phyloP scores from a whole-genome alignment of 78 protist species.

The Dictyostelium firmibasis region DNA sequence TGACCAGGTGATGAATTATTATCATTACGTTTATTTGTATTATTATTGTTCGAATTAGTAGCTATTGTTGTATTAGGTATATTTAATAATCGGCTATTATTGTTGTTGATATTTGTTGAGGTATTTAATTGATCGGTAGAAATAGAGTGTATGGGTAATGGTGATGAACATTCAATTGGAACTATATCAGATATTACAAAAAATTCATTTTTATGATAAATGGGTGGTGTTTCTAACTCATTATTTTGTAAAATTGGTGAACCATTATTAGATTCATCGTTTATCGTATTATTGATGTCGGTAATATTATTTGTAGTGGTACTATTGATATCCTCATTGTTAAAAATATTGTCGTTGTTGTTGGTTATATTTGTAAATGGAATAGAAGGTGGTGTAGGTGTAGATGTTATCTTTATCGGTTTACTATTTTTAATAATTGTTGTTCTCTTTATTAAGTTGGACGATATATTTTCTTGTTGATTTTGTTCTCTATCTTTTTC shows the following conservation, averaged over 20 bases:
- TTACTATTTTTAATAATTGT: not conserved
- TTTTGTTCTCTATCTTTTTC: not conserved
- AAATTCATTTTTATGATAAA: not conserved
- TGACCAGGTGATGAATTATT: not conserved
- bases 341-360: not conserved
- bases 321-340: not conserved
- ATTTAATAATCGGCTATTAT: not conserved
- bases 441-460: not conserved
- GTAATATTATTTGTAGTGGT: not conserved
- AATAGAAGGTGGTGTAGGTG: slow-evolving; percentile 4
- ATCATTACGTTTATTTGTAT: not conserved
- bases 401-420: not conserved
- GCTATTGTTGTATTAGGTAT: not conserved
- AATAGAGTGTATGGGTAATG: not conserved
- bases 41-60: not conserved
- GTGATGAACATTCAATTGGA: not conserved
- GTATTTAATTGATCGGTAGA: not conserved
- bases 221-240: not conserved
- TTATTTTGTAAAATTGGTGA: not conserved
- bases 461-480: not conserved
- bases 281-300: not conserved
- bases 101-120: not conserved
- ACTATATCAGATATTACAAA: not conserved
- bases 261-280: not conserved
- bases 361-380: not conserved